These are phyloP conservation scores for Fusarium coffeatum DNA, from an alignment of 2,329 filamentous ascomycete genomes.

Conservation along the genomic window DNA sequence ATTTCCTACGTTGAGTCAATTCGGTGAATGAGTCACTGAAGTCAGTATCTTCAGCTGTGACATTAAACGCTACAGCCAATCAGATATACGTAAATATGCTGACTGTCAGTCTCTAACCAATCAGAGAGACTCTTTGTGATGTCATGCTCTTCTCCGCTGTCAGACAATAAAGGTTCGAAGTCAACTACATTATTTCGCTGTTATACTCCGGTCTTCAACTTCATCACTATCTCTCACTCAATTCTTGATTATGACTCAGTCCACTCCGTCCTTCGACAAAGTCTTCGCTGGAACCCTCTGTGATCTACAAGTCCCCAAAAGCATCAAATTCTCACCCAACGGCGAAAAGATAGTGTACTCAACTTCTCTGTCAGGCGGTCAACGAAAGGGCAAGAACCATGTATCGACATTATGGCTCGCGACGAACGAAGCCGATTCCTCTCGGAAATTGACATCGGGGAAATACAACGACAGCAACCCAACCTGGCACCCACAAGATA, in stretches of 20 bases:
- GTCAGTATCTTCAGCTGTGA: background rate
- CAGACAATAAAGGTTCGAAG: background rate
- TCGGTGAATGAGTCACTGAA: background rate
- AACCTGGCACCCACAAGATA: conserved; percentile 21
- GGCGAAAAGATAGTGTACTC: conserved; percentile 17
- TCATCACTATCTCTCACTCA: background rate
- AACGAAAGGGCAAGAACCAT: conserved; percentile 21
- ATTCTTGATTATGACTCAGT: conserved; percentile 8
- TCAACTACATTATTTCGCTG: background rate
- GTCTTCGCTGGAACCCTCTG: conserved; percentile 25
- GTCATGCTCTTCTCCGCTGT: background rate
- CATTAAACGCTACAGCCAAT: background rate
- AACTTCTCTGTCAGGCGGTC: background rate
- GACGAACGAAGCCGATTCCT: conserved; percentile 9
- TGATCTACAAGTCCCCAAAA: conserved; percentile 21
- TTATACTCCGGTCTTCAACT: fast-evolving
- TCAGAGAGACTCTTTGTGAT: background rate
- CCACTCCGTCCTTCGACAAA: background rate
- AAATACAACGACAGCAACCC: background rate
- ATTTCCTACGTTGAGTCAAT: fast-evolving
- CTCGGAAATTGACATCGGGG: conserved; percentile 13
- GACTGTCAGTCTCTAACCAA: background rate
- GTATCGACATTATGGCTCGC: conserved; percentile 36
- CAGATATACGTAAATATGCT: background rate
- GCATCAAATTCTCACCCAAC: conserved; percentile 17